Evolutionary conservation across 2,329 filamentous ascomycete genomes (phyloP).

Genomic region (Colletotrichum caudatum): DNA sequence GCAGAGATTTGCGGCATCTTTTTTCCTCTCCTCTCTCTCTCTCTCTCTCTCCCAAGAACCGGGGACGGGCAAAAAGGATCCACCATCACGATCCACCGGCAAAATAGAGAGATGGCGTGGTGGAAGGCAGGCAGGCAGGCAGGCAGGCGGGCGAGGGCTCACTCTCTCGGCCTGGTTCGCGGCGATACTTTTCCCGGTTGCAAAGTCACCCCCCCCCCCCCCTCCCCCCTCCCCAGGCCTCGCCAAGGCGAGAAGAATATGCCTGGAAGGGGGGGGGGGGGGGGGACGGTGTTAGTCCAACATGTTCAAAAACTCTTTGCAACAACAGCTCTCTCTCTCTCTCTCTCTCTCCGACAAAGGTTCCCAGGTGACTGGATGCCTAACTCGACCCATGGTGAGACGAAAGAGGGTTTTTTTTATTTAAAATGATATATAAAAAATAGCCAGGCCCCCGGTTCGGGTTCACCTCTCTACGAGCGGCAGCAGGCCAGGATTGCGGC

Average conservation of each 20-base stretch:
- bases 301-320: background rate
- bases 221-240: background rate
- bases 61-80: slow-evolving; percentile 15
- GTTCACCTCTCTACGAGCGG: background rate
- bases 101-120: background rate
- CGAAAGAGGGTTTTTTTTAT: too few relatives aligned
- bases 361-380: slow-evolving; percentile 19
- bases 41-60: slow-evolving; percentile 25
- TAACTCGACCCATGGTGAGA: slow-evolving; percentile 26
- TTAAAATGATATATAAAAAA: too few relatives aligned
- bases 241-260: slow-evolving; percentile 14
- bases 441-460: slow-evolving; percentile 21
- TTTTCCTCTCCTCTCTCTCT: background rate
- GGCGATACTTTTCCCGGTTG: slow-evolving; percentile 5
- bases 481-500: too few relatives aligned
- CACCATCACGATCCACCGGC: slow-evolving; percentile 5
- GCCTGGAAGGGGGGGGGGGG: background rate
- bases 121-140: too few relatives aligned
- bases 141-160: too few relatives aligned
- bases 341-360: background rate
- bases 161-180: slow-evolving; percentile 8
- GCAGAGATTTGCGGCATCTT: background rate
- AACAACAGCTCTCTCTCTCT: background rate
- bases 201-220: background rate
- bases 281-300: background rate